Evolutionary conservation across 2,329 filamentous ascomycete species (phyloP).

Genomic region (Fusarium sp.): DNA sequence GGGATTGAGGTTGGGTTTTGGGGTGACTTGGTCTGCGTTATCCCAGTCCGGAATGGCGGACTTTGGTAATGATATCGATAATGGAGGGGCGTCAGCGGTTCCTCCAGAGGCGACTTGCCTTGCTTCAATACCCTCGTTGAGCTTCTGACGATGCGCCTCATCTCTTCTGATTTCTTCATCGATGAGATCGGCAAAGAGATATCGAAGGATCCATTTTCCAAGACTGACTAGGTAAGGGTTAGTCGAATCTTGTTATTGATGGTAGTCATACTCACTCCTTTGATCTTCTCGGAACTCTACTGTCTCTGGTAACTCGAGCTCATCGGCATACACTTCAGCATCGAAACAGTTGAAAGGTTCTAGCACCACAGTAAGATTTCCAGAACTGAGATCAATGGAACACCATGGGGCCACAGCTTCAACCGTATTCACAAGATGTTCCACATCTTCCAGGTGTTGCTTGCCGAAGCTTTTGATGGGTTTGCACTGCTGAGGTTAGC

Average conservation of each 20-base stretch:
- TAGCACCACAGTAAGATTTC: slow-evolving; percentile 87
- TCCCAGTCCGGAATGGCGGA: slow-evolving; percentile 52
- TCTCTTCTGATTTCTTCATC: slow-evolving; percentile 91
- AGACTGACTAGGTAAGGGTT: slow-evolving; percentile 78
- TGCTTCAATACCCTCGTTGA: slow-evolving; percentile 73
- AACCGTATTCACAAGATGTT: slow-evolving; percentile 84
- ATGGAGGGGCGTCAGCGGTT: slow-evolving; percentile 66
- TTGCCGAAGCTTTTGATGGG: slow-evolving; percentile 95
- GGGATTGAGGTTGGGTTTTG: slow-evolving; percentile 73
- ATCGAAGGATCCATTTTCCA: slow-evolving; percentile 94
- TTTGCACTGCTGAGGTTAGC: slow-evolving; percentile 70
- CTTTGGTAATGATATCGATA: slow-evolving; percentile 65
- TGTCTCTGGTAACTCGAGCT: slow-evolving; percentile 78
- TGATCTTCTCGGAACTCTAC: slow-evolving; percentile 92
- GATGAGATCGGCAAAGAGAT: slow-evolving; percentile 89
- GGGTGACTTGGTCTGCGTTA: slow-evolving; percentile 62
- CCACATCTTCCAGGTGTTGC: slow-evolving; percentile 91
- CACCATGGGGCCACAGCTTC: slow-evolving; percentile 97
- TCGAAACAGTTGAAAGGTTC: slow-evolving; percentile 98
- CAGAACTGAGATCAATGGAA: slow-evolving; percentile 91
- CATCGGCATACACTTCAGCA: slow-evolving; percentile 96
- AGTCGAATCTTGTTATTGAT: slow-evolving; percentile 27
- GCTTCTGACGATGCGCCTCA: slow-evolving; percentile 73
- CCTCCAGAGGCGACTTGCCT: slow-evolving; percentile 59
- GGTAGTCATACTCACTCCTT: slow-evolving; percentile 71